Percentiles rank a stretch among this genome's conserved stretches.
phyloP scores from a whole-genome alignment of 192 early-diverging fungal species.

The Allomyces arbusculus region DNA sequence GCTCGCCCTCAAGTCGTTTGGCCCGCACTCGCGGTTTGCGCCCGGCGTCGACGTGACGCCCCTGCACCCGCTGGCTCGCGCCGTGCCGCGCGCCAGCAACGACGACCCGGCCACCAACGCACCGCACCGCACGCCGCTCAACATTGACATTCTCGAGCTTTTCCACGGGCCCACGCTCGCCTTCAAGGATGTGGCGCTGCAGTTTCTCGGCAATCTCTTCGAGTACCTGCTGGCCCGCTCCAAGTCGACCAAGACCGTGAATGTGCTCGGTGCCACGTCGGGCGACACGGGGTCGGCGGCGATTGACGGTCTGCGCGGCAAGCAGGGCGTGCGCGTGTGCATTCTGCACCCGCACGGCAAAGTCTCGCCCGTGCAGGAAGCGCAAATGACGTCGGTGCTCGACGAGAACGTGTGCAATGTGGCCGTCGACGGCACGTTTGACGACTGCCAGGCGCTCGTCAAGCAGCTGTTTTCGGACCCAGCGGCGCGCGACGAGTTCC shows the following conservation, averaged over 20 bases:
- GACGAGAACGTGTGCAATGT: slow-evolving; percentile 86
- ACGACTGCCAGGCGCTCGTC: slow-evolving; percentile 93
- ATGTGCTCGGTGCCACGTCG: slow-evolving; percentile 85
- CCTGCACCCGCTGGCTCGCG: slow-evolving; percentile 31
- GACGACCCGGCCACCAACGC: slow-evolving; percentile 2
- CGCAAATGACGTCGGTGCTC: slow-evolving; percentile 92
- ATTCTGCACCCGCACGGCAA: slow-evolving; percentile 79
- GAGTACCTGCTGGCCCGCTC: slow-evolving; percentile 83
- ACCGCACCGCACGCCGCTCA: not conserved
- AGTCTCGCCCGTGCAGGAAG: slow-evolving; percentile 86
- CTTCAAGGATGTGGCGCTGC: slow-evolving; percentile 95
- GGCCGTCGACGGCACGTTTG: slow-evolving; percentile 84
- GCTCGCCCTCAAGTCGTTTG: slow-evolving; percentile 48
- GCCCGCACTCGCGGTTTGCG: not conserved
- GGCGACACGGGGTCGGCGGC: slow-evolving; percentile 94
- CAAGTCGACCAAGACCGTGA: slow-evolving; percentile 34
- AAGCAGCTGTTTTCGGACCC: slow-evolving; percentile 69
- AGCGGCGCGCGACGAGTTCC: slow-evolving; percentile 48
- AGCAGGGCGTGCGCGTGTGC: slow-evolving; percentile 80
- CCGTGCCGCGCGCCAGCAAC: slow-evolving; percentile 33
- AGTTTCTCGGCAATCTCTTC: slow-evolving; percentile 91
- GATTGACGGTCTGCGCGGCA: slow-evolving; percentile 84
- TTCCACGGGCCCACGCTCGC: slow-evolving; percentile 96
- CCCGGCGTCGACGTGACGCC: slow-evolving; percentile 43
- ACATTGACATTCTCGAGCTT: slow-evolving; percentile 53